A percentile compares a stretch with the other conserved stretches of the same genome.
Conservation (phyloP, 306 rosid species). For the Citrullus mucosospermus region DNA sequence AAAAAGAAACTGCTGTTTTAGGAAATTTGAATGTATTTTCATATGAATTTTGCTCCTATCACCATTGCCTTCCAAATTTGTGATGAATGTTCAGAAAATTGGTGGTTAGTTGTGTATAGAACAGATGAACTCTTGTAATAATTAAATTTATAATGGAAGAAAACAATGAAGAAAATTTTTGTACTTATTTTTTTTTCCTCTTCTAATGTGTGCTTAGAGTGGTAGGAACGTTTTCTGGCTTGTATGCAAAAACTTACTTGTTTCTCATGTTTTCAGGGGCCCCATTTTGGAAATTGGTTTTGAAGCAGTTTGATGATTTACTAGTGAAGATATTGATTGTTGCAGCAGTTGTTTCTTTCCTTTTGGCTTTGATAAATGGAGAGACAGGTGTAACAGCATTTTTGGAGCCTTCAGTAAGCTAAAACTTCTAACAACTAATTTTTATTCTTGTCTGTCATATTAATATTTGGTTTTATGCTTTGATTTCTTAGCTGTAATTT, state of each 20-base stretch:
- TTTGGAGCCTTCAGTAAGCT: constrained; percentile 95
- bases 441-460: not conserved
- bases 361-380: constrained; percentile 78
- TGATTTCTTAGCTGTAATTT: not conserved
- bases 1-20: too few species aligned
- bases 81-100: not conserved
- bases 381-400: constrained; percentile 90
- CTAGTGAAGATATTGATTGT: constrained; percentile 87
- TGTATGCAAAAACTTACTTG: constrained; percentile 10
- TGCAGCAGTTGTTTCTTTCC: constrained; percentile 75
- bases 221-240: not conserved
- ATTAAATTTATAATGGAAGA: too few species aligned
- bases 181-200: too few species aligned
- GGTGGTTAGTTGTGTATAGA: not conserved
- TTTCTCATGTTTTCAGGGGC: constrained; percentile 51
- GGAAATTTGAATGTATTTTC: too few species aligned
- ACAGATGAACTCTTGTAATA: not conserved
- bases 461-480: not conserved
- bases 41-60: too few species aligned
- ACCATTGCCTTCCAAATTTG: too few species aligned
- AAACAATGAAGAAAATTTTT: too few species aligned
- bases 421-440: not conserved
- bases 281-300: constrained; percentile 86
- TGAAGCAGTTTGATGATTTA: constrained; percentile 93
- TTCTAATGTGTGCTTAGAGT: not conserved